Conservation (phyloP, 1,139 yeast species). For the Hansenula sp. region DNA sequence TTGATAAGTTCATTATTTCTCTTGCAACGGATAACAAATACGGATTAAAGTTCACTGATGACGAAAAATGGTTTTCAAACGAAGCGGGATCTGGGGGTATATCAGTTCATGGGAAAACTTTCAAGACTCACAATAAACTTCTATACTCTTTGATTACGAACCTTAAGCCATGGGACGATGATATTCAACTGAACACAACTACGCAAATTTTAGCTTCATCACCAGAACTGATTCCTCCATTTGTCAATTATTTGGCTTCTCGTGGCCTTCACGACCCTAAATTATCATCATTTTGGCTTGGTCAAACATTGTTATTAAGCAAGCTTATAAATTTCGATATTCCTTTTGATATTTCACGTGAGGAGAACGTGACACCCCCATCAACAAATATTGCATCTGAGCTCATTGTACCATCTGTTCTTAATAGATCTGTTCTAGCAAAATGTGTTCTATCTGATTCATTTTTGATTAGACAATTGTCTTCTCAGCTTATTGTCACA, state of each 20-base stretch:
- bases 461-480: constrained; percentile 61
- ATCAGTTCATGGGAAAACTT: constrained; percentile 42
- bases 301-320: constrained; percentile 61
- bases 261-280: constrained; percentile 69
- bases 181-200: constrained; percentile 53
- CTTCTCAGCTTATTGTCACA: constrained; percentile 55
- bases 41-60: constrained; percentile 65
- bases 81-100: constrained; percentile 24
- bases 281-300: constrained; percentile 77
- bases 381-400: constrained; percentile 38
- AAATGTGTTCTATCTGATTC: constrained; percentile 55
- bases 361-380: constrained; percentile 24
- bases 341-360: constrained; percentile 35
- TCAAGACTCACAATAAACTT: constrained; percentile 63
- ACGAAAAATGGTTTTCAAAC: constrained; percentile 49
- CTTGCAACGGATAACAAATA: constrained; percentile 47
- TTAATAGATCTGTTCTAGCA: constrained; percentile 55
- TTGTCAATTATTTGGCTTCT: constrained; percentile 52
- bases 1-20: constrained; percentile 47
- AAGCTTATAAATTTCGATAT: constrained; percentile 53
- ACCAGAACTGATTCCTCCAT: constrained; percentile 76
- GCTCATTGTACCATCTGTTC: constrained; percentile 59
- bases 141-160: constrained; percentile 58
- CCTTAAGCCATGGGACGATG: constrained; percentile 81
- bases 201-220: constrained; percentile 46